phyloP scores from a whole-genome alignment of 2,329 filamentous ascomycete genomes.

The Fusarium domesticum region DNA sequence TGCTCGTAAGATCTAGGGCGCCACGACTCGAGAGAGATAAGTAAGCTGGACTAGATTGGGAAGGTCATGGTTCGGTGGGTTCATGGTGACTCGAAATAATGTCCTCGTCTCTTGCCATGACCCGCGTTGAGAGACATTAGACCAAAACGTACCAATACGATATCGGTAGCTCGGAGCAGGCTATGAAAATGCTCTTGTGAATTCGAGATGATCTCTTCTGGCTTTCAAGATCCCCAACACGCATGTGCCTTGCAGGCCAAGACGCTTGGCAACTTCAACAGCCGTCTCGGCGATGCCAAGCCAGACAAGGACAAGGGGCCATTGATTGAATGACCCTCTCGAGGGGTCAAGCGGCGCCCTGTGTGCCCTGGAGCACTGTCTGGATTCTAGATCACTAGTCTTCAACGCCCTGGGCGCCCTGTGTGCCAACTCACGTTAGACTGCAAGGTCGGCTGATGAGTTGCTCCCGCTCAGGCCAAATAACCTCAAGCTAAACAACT shows the following conservation, averaged over 20 bases:
- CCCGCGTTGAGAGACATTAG: not conserved
- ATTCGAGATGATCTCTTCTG: not conserved
- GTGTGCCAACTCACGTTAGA: not conserved
- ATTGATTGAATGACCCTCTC: no score
- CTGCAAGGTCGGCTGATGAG: not conserved
- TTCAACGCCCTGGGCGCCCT: not conserved
- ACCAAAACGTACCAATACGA: no score
- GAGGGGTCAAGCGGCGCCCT: no score
- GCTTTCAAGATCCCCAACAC: not conserved
- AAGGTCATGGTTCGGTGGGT: slow-evolving; percentile 17
- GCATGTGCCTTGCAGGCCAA: slow-evolving; percentile 21
- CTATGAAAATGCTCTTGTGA: not conserved
- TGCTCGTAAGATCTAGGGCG: slow-evolving; percentile 4
- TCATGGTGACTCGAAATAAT: not conserved
- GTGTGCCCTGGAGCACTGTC: no score
- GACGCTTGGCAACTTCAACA: slow-evolving; percentile 19
- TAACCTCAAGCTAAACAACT: not conserved
- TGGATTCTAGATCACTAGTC: no score
- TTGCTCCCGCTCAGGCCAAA: not conserved
- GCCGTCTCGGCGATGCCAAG: slow-evolving; percentile 23
- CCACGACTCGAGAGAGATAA: slow-evolving; percentile 15
- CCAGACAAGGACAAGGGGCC: not conserved
- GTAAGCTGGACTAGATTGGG: slow-evolving; percentile 21
- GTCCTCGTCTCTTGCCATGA: not conserved
- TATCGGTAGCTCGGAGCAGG: no score